Evolutionary conservation across 2,329 filamentous ascomycete genomes (phyloP), one percentile per base, ranked within the genome.

Genomic region (Calonectria pauciramosa): DNA sequence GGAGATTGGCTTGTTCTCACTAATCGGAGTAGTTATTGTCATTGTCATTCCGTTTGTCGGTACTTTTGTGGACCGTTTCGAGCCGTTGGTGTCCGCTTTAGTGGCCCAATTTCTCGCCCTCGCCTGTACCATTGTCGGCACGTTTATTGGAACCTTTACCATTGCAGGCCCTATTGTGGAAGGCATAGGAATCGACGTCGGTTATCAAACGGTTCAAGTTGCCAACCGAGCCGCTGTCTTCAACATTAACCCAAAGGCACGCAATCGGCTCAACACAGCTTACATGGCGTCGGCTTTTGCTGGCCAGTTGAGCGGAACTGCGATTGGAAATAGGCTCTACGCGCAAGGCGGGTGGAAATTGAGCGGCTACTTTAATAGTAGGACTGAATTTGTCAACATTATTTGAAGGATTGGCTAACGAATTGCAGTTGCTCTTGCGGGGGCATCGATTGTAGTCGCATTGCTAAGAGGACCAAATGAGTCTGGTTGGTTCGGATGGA

Each of bases 271-370:
- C 32, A 97, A 97, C 81, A 96, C 94, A 0, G 94, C 92, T 1
- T 97, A 95, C 80, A 97, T 96, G 95, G 89, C 96, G 0, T 89
- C 89, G 9, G 92, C 91, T 0, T 96, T 96, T 80, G 91, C 90
- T 34, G 95, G 95, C 0, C 95, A 97, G 85, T 79, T 97, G 63
- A 93, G 92, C 2, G 94, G 94, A 0, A 93, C 92, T 0, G 88
- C 90, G 1, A 90, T 91, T 3, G 90, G 91, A 0, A 91, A 90
- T 75, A 83, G 86, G n/a, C 80, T 91, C 3, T 91, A 89, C 71
- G 88, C 89, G 0, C 79, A 85, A 36, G 89, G 89, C 1, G 89
- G 89, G 0, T 91, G 89, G 89, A 84, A 81, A 7, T 87, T 84
- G 75, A 90, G 88, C 69, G 87, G 88, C 0, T 84, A 83, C 9